phyloP scores from a whole-genome alignment of 2,329 filamentous ascomycete species.

The Fusarium newnesense region DNA sequence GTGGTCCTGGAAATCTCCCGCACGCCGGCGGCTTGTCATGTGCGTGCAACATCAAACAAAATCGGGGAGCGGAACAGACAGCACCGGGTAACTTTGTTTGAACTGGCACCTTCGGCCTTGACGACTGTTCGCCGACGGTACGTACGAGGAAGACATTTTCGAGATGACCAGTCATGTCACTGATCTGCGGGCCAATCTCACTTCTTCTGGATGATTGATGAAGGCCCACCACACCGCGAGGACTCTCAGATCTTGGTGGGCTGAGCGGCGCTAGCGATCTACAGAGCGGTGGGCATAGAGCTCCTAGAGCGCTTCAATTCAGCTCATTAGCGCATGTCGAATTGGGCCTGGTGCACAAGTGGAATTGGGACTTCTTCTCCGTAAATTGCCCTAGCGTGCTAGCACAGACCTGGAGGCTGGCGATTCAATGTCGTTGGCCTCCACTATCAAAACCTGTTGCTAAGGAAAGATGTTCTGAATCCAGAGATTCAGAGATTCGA shows the following conservation, averaged over 20 bases:
- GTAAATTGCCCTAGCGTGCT: conserved; percentile 22
- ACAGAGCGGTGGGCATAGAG: conserved; percentile 42
- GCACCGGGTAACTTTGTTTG: conserved; percentile 20
- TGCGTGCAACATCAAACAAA: conserved; percentile 20
- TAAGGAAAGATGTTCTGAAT: conserved; percentile 13
- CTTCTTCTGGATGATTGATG: conserved; percentile 34
- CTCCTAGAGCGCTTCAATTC: conserved; percentile 35
- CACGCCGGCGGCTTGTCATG: conserved; percentile 35
- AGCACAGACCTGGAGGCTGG: conserved; percentile 12
- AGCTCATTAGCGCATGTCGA: conserved; percentile 42
- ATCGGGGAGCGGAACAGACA: conserved; percentile 11
- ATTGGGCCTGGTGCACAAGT: conserved; percentile 24
- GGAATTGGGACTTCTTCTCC: conserved; percentile 19
- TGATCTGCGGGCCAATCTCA: conserved; percentile 46
- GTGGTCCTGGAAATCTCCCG: conserved; percentile 44
- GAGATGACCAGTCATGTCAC: conserved; percentile 41
- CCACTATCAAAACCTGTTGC: conserved; percentile 17
- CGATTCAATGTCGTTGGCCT: conserved; percentile 26
- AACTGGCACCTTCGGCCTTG: background rate
- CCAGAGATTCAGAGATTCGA: conserved; percentile 5
- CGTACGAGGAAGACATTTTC: conserved; percentile 12
- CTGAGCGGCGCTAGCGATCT: conserved; percentile 44
- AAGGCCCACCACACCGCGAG: conserved; percentile 37
- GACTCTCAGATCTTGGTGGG: conserved; percentile 44
- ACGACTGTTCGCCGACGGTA: conserved; percentile 12